Evolutionary conservation across 2,329 filamentous ascomycete species (phyloP).

Genomic region (Ophiocordyceps camponoti-floridani): DNA sequence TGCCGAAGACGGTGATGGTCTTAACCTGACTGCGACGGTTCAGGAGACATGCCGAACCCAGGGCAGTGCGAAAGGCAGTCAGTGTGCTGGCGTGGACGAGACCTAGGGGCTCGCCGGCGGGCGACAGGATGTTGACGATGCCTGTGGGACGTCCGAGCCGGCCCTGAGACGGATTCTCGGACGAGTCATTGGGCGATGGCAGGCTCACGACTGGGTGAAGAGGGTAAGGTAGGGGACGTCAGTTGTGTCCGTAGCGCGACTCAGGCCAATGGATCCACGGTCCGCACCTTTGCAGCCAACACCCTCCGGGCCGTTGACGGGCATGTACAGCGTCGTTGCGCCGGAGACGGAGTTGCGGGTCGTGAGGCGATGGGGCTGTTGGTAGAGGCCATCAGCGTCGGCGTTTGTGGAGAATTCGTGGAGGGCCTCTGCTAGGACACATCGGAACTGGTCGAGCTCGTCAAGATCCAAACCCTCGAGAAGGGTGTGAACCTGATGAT

Average conservation of each 20-base stretch:
- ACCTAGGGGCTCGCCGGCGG: slow-evolving; percentile 43
- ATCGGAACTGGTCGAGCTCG: slow-evolving; percentile 34
- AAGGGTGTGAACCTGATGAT: slow-evolving; percentile 34
- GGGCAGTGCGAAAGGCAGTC: slow-evolving; percentile 65
- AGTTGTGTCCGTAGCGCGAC: neutral
- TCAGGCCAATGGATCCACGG: no score
- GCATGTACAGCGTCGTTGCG: slow-evolving; percentile 56
- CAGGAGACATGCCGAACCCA: slow-evolving; percentile 51
- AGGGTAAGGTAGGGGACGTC: neutral
- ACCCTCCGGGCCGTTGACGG: slow-evolving; percentile 42
- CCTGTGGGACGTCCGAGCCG: slow-evolving; percentile 36
- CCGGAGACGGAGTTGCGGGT: slow-evolving; percentile 28
- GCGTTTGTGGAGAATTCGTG: slow-evolving; percentile 44
- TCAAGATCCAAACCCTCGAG: slow-evolving; percentile 32
- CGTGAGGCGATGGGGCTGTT: slow-evolving; percentile 36
- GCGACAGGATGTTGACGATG: slow-evolving; percentile 49
- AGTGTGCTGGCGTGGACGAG: slow-evolving; percentile 57
- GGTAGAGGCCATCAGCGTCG: slow-evolving; percentile 24
- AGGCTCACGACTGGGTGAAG: slow-evolving; percentile 40
- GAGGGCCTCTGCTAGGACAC: slow-evolving; percentile 29
- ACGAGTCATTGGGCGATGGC: slow-evolving; percentile 20
- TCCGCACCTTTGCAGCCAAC: slow-evolving; percentile 48
- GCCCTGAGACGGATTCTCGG: slow-evolving; percentile 2
- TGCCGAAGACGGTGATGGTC: slow-evolving; percentile 69
- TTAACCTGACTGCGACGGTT: slow-evolving; percentile 49